Evolutionary conservation across 1,284 basidiomycete species (phyloP), one percentile per base, ranked within the genome.

Genomic region (Leccinum fallax): DNA sequence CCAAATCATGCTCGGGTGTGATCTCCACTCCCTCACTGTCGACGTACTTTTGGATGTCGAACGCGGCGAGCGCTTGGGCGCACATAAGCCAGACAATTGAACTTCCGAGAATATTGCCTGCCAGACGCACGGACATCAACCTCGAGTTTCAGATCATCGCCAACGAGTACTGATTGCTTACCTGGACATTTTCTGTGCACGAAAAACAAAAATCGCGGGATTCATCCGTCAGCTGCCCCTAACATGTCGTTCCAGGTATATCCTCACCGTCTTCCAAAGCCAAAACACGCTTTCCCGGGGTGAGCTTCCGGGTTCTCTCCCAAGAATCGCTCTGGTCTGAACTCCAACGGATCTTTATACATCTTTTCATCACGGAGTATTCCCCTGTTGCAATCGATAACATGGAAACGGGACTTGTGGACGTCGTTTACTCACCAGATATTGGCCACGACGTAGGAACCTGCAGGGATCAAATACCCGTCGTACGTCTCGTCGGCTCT

Each of bases 231-330:
- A 49, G 13, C 48, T 49, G 2, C 34, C n/a, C n/a, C n/a, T 10
- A 3, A 43, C 3, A 19, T 43, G n/a, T n/a, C n/a, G n/a, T 43
- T 43, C 16, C 38, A 40, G 4, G 16, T 9, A n/a, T 0, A 15
- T 49, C 11, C 79, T 66, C 63, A 81, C 84, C 84, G 79, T 68
- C 85, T 78, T 61, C 85, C 84, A 65, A 85, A 83, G 15, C 84
- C 83, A 70, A 85, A 85, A 63, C 78, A 80, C 36, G 81, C 59
- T 60, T 76, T 77, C 55, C 77, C 78, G 57, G 85, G 84, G 71
- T 85, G 82, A 49, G 73, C 73, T 63, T 86, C 82, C 13, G 78
- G 76, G 21, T 70, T 56, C 19, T 62, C 40, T 21, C 69, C 70
- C 1, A 70, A 32, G 48, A 72, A 72, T 13, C 67, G 67, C 15